Evolutionary conservation across 805 yeast species (phyloP), one percentile per base, ranked within the genome.

Genomic region (Spathaspora hagerdaliae): DNA sequence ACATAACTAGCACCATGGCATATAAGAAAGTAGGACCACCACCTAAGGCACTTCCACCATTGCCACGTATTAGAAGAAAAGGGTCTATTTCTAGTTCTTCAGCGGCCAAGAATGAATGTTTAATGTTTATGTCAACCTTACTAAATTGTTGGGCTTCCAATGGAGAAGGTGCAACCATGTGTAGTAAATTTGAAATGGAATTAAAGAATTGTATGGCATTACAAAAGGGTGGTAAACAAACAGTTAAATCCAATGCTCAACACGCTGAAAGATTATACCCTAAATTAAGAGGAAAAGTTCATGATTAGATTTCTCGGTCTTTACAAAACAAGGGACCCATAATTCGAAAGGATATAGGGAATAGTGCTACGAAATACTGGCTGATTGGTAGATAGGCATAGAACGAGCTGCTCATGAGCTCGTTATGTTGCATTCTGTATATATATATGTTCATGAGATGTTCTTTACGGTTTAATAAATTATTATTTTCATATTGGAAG

Each of bases 111-210:
- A 82, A 84, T 54, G 82, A 87, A 47, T 90, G 97, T 64, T 64
- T 82, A 49, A 89, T 87, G 46, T 69, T 85, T 51, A 87, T 91
- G 91, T 83, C 94, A 1, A 83, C 87, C 40, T 74, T 91, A 63
- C 72, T 91, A 55, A 87, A 86, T 74, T 91, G 98, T 70, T 91
- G 98, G 98, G 95, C 97, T 2, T 87, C 97, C 24, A 87, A 88
- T 67, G 92, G 95, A 41, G 96, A 89, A 64, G 91, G 94, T 49
- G 71, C 84, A 19, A 69, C 75, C 9, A 75, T 70, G 39, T 91
- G 98, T 67, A 71, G 75, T 24, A 72, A 70, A 7, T 65, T 87
- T 39, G 95, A 85, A 58, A 62, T 65, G 32, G 88, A 87, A 49
- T 76, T 90, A 61, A 87, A 87, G 59, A 65, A 66, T 11, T 91